A percentile compares a stretch with the other conserved stretches of the same genome.
Conservation (phyloP, 2,329 filamentous ascomycete genomes). For the Tolypocladium tundrense region DNA sequence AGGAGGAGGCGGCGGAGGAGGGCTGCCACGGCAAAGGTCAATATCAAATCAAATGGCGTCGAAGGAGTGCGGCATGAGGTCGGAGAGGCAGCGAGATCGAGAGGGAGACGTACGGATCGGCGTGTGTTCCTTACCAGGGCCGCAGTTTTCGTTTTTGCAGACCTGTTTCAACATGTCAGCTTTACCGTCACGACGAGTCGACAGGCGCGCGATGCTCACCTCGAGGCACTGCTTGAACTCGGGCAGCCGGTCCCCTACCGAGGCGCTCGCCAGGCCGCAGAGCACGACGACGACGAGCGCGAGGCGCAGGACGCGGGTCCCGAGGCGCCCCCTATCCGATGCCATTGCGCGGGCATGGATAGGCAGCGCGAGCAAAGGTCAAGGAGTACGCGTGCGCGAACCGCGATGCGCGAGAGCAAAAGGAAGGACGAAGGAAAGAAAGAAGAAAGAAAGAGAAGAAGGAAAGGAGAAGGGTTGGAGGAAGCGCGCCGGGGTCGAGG, state of each 20-base stretch:
- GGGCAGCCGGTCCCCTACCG: conserved; percentile 71
- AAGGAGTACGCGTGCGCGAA: background rate
- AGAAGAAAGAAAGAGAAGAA: background rate
- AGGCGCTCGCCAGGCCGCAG: conserved; percentile 48
- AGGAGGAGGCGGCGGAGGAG: conserved; percentile 76
- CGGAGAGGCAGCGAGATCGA: conserved; percentile 1
- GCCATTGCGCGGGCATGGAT: conserved; percentile 23
- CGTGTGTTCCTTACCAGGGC: conserved; percentile 43
- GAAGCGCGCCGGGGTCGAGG: background rate
- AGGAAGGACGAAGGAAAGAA: background rate
- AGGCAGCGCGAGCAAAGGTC: background rate
- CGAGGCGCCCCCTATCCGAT: conserved; percentile 20
- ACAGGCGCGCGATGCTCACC: conserved; percentile 33
- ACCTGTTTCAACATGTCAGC: conserved; percentile 42
- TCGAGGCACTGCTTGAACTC: conserved; percentile 82
- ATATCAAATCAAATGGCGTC: background rate
- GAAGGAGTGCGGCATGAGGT: background rate
- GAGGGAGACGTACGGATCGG: conserved; percentile 54
- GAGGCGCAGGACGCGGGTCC: conserved; percentile 19
- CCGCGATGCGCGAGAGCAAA: background rate
- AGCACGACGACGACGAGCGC: conserved; percentile 29
- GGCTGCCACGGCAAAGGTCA: conserved; percentile 38
- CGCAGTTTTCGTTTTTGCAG: conserved; percentile 74
- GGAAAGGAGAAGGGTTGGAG: background rate
- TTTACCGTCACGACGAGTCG: background rate